Evolutionary conservation across 2,329 filamentous ascomycete species (phyloP).

Genomic region (Aspergillus pseudoterreus): DNA sequence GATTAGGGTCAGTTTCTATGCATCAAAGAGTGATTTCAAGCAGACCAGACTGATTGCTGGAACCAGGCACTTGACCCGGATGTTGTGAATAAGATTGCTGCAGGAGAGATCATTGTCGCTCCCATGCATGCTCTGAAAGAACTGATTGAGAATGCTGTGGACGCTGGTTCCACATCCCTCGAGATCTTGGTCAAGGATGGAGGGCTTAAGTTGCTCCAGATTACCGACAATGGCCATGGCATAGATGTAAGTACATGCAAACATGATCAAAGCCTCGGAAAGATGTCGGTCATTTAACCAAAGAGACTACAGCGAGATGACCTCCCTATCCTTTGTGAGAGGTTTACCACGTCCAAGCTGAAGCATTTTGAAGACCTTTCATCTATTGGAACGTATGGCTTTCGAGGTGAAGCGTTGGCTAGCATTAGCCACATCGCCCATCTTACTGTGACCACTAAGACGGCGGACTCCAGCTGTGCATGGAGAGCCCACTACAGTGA

Average conservation of each 20-base stretch:
- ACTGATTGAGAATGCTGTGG: slow-evolving; percentile 92
- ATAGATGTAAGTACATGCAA: slow-evolving; percentile 66
- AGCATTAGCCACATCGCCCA: slow-evolving; percentile 99
- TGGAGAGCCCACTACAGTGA: slow-evolving; percentile 87
- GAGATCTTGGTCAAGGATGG: slow-evolving; percentile 94
- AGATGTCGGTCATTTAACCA: slow-evolving; percentile 10
- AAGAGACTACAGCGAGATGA: slow-evolving; percentile 68
- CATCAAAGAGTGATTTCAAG: background rate
- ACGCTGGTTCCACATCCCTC: slow-evolving; percentile 88
- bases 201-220: slow-evolving; percentile 89
- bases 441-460: slow-evolving; percentile 90
- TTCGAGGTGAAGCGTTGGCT: slow-evolving; percentile 89
- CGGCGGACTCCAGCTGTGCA: slow-evolving; percentile 78
- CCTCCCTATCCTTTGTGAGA: slow-evolving; percentile 84
- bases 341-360: slow-evolving; percentile 95
- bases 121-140: slow-evolving; percentile 96
- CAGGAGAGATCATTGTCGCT: slow-evolving; percentile 96
- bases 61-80: slow-evolving; percentile 79
- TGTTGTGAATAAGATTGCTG: slow-evolving; percentile 98
- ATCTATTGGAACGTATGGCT: slow-evolving; percentile 93
- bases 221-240: slow-evolving; percentile 94
- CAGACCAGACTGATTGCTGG: slow-evolving; percentile 10
- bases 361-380: slow-evolving; percentile 88
- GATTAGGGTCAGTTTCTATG: slow-evolving; percentile 35
- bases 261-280: background rate